Evolutionary conservation across 306 rosid species (phyloP), one percentile per base, ranked within the genome.

Genomic region (Aeschynomene evenia): DNA sequence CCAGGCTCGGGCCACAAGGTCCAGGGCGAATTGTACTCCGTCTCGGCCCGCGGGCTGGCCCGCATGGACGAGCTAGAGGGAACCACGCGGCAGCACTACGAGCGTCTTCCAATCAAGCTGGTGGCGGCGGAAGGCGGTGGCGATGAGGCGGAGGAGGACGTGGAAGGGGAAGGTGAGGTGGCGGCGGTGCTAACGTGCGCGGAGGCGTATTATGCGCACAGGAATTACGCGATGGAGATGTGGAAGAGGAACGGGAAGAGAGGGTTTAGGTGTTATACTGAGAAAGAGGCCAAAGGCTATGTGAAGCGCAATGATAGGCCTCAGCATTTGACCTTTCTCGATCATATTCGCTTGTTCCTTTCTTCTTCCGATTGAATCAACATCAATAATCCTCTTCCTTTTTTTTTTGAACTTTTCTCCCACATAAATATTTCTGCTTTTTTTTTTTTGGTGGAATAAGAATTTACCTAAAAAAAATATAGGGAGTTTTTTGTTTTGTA

Each of bases 221-320:
- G 78, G 14, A 86, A 74, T 60, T 91, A 86, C 75, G 96, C 88
- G 33, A n/a, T 22, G 82, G 87, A 85, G 78, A 23, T 91, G 42
- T 88, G 96, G 96, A 81, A 58, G 72, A 88, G 81, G 76, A 77
- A 84, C 7, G 91, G 76, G 21, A 81, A 78, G 63, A 59, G 68
- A 54, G 88, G 90, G 1, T 63, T 88, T 9, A 33, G 40, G n/a
- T 76, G 66, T 56, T 91, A 91, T 9, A 37, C 96, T 0, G 82
- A 80, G 79, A 85, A 82, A 54, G 93, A 83, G 13, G 78, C 91
- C 5, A 68, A 31, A 15, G 96, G 93, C 0, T 91, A 91, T 48
- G 97, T 91, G 63, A 85, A 82, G 71, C 92, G 97, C 29, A 79
- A 72, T 18, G 97, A 91, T 58, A 55, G 97, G 84, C 97, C 96